Evolutionary conservation across 345 rosid species (phyloP).

Genomic region (Gossypium arboreum): DNA sequence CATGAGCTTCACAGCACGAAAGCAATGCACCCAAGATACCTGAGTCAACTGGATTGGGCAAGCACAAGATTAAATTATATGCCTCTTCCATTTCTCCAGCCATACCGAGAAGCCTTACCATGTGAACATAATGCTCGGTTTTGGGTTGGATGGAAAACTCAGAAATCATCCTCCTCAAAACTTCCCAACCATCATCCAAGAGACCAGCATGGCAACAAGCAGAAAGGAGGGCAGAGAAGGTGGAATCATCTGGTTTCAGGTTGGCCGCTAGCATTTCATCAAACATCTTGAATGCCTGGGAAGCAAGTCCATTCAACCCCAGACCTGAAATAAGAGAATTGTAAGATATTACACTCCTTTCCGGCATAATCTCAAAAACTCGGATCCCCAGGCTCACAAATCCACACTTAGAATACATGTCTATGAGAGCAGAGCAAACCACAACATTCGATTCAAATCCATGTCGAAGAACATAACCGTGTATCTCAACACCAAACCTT

Average conservation of each 20-base stretch:
- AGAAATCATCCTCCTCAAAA: constrained; percentile 57
- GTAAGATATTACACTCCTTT: constrained; percentile 51
- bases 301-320: constrained; percentile 66
- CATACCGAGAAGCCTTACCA: constrained; percentile 77
- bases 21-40: constrained; percentile 78
- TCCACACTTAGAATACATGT: constrained; percentile 87
- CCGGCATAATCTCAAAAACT: constrained; percentile 41
- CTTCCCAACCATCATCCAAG: constrained; percentile 44
- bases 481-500: constrained; percentile 54
- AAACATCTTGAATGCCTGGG: constrained; percentile 58
- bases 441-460: constrained; percentile 54
- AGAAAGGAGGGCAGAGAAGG: constrained; percentile 76
- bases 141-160: constrained; percentile 58
- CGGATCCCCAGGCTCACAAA: constrained; percentile 40
- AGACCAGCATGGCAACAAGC: constrained; percentile 82
- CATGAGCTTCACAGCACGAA: constrained; percentile 68
- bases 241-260: constrained; percentile 56
- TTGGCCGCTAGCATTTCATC: constrained; percentile 43
- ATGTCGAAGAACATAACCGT: constrained; percentile 49
- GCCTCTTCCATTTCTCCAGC: constrained; percentile 72
- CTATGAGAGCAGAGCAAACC: constrained; percentile 68
- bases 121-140: constrained; percentile 68
- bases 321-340: constrained; percentile 67
- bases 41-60: constrained; percentile 61
- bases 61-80: constrained; percentile 47